These are phyloP conservation scores for Wickerhamiella nectarea DNA, from an alignment of 805 yeast genomes.

Conservation along the genomic window DNA sequence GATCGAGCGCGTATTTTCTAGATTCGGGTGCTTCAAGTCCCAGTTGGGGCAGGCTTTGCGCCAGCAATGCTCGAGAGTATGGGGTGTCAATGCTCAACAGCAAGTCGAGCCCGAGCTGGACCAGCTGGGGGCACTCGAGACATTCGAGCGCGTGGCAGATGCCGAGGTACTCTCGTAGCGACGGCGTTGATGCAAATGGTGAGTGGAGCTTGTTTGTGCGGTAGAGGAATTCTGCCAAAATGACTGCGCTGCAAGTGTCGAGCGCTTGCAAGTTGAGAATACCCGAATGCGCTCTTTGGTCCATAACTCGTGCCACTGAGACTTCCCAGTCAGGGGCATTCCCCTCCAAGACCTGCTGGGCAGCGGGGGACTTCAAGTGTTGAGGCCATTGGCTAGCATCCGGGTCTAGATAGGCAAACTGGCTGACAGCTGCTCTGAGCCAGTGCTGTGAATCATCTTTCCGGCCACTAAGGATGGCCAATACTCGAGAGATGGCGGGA, in stretches of 20 bases:
- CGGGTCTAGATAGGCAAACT: slow-evolving; percentile 12
- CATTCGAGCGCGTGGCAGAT: slow-evolving; percentile 13
- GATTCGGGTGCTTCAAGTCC: slow-evolving; percentile 10
- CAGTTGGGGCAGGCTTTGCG: slow-evolving; percentile 12
- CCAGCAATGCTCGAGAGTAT: slow-evolving; percentile 10
- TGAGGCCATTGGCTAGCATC: slow-evolving; percentile 9
- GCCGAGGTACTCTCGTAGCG: slow-evolving; percentile 14
- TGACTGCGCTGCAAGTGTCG: slow-evolving; percentile 13
- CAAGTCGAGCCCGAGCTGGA: slow-evolving; percentile 12
- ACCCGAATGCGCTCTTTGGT: slow-evolving; percentile 13
- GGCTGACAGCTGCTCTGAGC: slow-evolving; percentile 14
- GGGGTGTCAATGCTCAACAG: slow-evolving; percentile 15
- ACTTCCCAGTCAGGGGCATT: slow-evolving; percentile 17
- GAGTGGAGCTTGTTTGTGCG: slow-evolving; percentile 11
- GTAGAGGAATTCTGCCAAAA: slow-evolving; percentile 14
- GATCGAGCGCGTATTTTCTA: slow-evolving; percentile 8
- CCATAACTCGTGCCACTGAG: slow-evolving; percentile 15
- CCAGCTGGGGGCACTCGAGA: slow-evolving; percentile 10
- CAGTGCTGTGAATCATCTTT: slow-evolving; percentile 9
- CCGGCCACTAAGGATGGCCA: slow-evolving; percentile 12
- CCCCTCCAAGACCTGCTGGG: slow-evolving; percentile 5
- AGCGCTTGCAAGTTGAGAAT: slow-evolving; percentile 12
- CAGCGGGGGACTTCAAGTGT: slow-evolving; percentile 5
- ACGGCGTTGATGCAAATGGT: slow-evolving; percentile 9
- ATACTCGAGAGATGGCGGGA: slow-evolving; percentile 5